Evolutionary conservation across 768 basidiomycete species (phyloP).

Genomic region (Scleroderma citrinum): DNA sequence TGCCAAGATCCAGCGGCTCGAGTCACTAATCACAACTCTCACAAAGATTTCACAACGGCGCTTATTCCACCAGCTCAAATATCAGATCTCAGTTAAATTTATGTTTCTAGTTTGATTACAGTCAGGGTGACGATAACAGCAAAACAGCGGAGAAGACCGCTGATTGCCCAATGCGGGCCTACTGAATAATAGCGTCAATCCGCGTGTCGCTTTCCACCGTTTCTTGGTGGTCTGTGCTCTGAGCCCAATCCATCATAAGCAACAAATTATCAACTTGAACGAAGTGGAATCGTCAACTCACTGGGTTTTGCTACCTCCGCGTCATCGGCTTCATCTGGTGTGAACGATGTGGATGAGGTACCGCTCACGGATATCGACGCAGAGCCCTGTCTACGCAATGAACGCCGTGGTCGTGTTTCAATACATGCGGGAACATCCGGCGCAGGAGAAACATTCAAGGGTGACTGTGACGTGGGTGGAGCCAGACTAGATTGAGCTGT

Average conservation of each 20-base stretch:
- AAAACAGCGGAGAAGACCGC: not conserved
- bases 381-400: constrained; percentile 23
- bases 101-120: not conserved
- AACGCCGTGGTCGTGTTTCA: constrained; percentile 26
- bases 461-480: constrained; percentile 17
- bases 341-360: constrained; percentile 27
- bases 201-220: constrained; percentile 15
- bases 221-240: constrained; percentile 20
- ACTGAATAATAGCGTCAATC: constrained; percentile 6
- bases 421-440: constrained; percentile 14
- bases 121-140: not conserved
- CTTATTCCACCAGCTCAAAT: not conserved
- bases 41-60: not conserved
- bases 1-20: too few species aligned
- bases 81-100: not conserved
- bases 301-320: constrained; percentile 22
- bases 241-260: not conserved
- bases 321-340: constrained; percentile 24
- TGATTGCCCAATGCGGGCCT: not conserved
- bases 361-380: constrained; percentile 27
- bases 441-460: constrained; percentile 16
- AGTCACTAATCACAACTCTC: too few species aligned
- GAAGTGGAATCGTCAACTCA: constrained; percentile 12
- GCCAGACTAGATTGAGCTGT: constrained; percentile 18
- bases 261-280: not conserved